Base-by-base conservation (phyloP, 2,329 filamentous ascomycete species). In the Phaeosphaeriaceae sp. region DNA sequence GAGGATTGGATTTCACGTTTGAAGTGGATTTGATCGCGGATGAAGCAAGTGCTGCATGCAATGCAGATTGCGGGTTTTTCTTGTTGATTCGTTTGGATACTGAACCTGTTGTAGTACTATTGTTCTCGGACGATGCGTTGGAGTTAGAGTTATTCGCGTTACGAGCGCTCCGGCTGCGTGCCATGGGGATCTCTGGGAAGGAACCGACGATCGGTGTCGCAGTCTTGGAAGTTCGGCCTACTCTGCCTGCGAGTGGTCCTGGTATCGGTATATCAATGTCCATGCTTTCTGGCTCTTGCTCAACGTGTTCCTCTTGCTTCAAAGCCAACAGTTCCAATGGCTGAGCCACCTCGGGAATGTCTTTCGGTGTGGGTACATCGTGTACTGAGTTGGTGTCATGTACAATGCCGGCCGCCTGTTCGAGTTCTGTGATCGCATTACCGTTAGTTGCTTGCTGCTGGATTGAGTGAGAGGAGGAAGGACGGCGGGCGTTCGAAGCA, bases 251-350 rank as follows among this genome's bases (percentile, higher is more conserved):
- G 21, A 63, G 54, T 33, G 68, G 61, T 23, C 62, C 58, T 17
- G 70, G 62, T 12, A 59, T 45, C 17, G 69, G 67, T 7, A 57
- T 45, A 26, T 72, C 70, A 29, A 68, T 61, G 2, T 73, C 68
- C 63, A 70, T 71, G 32, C 60, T 48, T 32, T 71, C 58, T 76
- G 79, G 54, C 71, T 77, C 63, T 73, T 80, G 26, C 61, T 60
- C 55, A 43, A 81, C 80, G 5, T 70, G 53, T 35, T 84, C 79
- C 43, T 87, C 83, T 26, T 70, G 67, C 59, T 80, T 79, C 41
- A 80, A 66, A 32, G 70, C 36, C 61, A 72, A 67, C 81, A 77
- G 55, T 83, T 87, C 67, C 80, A 82, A 40, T 7, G 60, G 40
- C 13, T 45, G 40, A 3, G 63, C 60, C 6, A 43, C 46, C 13